These are phyloP conservation scores for Nicotiana otophora DNA, from an alignment of 257 asterid species.

Conservation along the genomic window DNA sequence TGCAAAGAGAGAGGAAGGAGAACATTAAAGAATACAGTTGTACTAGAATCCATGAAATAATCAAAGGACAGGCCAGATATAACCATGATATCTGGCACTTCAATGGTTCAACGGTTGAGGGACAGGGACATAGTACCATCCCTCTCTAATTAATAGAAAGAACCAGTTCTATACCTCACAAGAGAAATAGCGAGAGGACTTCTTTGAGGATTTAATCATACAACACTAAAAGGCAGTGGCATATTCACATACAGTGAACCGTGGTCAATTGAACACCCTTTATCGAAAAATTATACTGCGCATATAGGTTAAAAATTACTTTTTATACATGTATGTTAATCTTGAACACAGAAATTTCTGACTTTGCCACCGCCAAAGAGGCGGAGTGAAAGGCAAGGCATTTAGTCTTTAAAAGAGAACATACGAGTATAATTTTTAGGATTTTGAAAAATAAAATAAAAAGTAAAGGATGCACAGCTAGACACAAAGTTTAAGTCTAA, in stretches of 20 bases:
- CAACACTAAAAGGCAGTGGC: background rate
- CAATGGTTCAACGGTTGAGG: background rate
- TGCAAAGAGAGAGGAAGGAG: background rate
- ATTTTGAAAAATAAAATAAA: background rate
- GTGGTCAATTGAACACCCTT: too few relatives aligned
- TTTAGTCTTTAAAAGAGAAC: background rate
- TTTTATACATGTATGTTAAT: too few relatives aligned
- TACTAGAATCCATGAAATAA: background rate
- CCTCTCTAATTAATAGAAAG: background rate
- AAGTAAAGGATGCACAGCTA: background rate
- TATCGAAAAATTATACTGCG: too few relatives aligned
- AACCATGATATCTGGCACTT: background rate
- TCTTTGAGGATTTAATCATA: background rate
- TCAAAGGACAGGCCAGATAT: background rate
- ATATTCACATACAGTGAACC: too few relatives aligned
- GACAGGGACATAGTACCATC: background rate
- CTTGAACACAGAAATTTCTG: too few relatives aligned
- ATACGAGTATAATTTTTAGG: background rate
- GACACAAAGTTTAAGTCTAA: background rate
- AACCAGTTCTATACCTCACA: background rate
- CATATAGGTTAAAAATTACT: too few relatives aligned
- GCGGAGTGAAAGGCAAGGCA: background rate
- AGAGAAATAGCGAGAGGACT: background rate
- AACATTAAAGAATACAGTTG: background rate
- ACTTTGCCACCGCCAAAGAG: fast-evolving